Conservation (phyloP, 2,329 filamentous ascomycete species). For the Aspergillus pseudoterreus region DNA sequence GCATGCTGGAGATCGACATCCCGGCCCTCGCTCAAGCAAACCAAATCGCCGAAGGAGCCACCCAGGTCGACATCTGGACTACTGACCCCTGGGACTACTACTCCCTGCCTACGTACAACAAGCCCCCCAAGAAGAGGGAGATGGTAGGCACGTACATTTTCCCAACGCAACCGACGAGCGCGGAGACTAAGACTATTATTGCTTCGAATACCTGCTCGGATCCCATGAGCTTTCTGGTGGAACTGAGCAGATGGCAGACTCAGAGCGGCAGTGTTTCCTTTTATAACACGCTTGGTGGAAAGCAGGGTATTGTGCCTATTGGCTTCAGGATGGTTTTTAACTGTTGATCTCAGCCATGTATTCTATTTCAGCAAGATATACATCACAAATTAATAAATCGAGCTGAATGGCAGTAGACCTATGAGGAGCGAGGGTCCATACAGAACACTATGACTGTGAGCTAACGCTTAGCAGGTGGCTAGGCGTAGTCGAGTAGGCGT, state of each 20-base stretch:
- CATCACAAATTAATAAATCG: no score
- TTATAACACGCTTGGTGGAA: conserved; percentile 5
- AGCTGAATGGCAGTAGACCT: no score
- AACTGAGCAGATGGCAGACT: conserved; percentile 14
- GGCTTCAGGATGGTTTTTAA: conserved; percentile 16
- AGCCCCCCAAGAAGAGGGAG: neutral
- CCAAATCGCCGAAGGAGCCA: conserved; percentile 12
- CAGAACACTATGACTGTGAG: no score
- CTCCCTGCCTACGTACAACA: conserved; percentile 9
- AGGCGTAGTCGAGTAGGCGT: no score
- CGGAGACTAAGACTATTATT: conserved; percentile 1
- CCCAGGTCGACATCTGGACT: conserved; percentile 14
- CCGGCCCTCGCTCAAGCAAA: conserved; percentile 6
- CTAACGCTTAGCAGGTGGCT: no score
- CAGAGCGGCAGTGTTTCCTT: conserved; percentile 12
- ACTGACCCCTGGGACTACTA: conserved; percentile 6
- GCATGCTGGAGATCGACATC: conserved; percentile 14
- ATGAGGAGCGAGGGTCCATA: no score
- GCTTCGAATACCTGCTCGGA: conserved; percentile 9
- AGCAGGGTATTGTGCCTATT: conserved; percentile 2
- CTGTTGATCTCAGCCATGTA: conserved; percentile 6
- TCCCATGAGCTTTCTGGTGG: conserved; percentile 16
- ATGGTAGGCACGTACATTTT: conserved; percentile 12
- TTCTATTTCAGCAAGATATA: no score
- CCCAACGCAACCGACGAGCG: conserved; percentile 3